Evolutionary conservation across 2,329 filamentous ascomycete species (phyloP).

Genomic region (Calycina herbarum): DNA sequence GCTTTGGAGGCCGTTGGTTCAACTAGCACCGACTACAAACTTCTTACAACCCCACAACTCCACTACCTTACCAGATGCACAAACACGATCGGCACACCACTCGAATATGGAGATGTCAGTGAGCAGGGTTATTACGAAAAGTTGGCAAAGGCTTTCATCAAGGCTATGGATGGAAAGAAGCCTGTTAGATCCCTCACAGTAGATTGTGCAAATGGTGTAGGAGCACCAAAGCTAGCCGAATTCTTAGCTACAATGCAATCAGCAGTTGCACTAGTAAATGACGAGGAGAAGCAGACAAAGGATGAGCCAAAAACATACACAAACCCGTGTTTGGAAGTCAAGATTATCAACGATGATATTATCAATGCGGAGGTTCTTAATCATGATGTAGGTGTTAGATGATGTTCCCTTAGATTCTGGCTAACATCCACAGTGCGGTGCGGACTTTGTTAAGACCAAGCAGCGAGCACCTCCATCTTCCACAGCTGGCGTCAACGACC

Average conservation of each 20-base stretch:
- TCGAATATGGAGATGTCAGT: slow-evolving; percentile 84
- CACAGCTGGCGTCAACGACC: slow-evolving; percentile 71
- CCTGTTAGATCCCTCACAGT: slow-evolving; percentile 75
- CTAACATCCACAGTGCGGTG: slow-evolving; percentile 67
- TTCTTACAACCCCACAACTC: slow-evolving; percentile 94
- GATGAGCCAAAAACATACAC: slow-evolving; percentile 40
- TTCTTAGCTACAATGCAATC: slow-evolving; percentile 77
- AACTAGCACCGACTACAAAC: slow-evolving; percentile 80
- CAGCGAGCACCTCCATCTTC: slow-evolving; percentile 85
- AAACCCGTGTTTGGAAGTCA: slow-evolving; percentile 74
- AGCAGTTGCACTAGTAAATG: background rate
- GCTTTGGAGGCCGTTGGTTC: slow-evolving; percentile 75
- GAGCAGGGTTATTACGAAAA: slow-evolving; percentile 96
- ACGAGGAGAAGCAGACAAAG: slow-evolving; percentile 33
- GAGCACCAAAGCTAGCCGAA: slow-evolving; percentile 85
- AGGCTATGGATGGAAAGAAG: slow-evolving; percentile 75
- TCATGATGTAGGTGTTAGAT: slow-evolving; percentile 63
- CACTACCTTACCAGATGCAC: slow-evolving; percentile 94
- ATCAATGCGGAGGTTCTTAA: slow-evolving; percentile 88
- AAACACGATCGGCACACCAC: slow-evolving; percentile 86
- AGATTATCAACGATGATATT: slow-evolving; percentile 89
- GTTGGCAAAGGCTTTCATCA: slow-evolving; percentile 79
- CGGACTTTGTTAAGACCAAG: slow-evolving; percentile 96
- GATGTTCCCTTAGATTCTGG: slow-evolving; percentile 6
- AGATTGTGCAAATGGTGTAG: slow-evolving; percentile 96